Percentiles rank a stretch among this genome's conserved stretches.
Conservation (phyloP, 1,284 basidiomycete species). For the Pulveroboletus sp. region DNA sequence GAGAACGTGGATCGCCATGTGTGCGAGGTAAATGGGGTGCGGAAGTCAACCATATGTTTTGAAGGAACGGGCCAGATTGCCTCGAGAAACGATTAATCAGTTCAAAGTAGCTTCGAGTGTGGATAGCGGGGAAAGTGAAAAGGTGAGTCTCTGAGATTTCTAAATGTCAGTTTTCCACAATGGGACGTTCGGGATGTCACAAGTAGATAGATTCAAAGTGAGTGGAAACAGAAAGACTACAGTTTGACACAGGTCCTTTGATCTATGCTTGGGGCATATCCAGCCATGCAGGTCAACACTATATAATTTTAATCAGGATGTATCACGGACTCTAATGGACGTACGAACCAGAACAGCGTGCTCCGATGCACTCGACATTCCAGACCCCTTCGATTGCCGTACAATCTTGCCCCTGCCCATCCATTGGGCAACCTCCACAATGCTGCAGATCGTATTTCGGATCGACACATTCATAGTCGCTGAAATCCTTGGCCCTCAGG, state of each 20-base stretch:
- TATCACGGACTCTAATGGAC: not conserved
- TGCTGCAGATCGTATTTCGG: slow-evolving; percentile 54
- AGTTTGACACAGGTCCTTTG: slow-evolving; percentile 18
- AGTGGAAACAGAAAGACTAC: slow-evolving; percentile 7
- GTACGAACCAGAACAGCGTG: slow-evolving; percentile 23
- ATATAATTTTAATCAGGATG: slow-evolving; percentile 1
- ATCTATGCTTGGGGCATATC: slow-evolving; percentile 20
- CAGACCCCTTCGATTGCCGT: slow-evolving; percentile 61
- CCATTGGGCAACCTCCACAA: slow-evolving; percentile 74
- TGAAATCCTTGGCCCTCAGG: slow-evolving; percentile 37
- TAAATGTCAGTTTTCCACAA: not conserved
- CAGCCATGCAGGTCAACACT: slow-evolving; percentile 20
- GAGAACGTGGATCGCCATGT: not conserved
- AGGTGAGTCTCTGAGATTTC: not conserved
- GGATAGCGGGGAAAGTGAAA: no score
- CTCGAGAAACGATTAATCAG: not conserved
- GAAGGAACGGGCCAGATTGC: not conserved
- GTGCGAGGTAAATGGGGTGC: no score
- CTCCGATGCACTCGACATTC: slow-evolving; percentile 68
- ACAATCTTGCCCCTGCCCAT: slow-evolving; percentile 70
- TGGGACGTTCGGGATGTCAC: not conserved
- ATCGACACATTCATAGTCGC: slow-evolving; percentile 67
- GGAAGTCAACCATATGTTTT: no score
- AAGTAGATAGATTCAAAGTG: not conserved
- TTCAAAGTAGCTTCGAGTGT: slow-evolving; percentile 1